These are phyloP conservation scores for Blechomonas ayalai DNA, from an alignment of 208 protist species.

Conservation along the genomic window DNA sequence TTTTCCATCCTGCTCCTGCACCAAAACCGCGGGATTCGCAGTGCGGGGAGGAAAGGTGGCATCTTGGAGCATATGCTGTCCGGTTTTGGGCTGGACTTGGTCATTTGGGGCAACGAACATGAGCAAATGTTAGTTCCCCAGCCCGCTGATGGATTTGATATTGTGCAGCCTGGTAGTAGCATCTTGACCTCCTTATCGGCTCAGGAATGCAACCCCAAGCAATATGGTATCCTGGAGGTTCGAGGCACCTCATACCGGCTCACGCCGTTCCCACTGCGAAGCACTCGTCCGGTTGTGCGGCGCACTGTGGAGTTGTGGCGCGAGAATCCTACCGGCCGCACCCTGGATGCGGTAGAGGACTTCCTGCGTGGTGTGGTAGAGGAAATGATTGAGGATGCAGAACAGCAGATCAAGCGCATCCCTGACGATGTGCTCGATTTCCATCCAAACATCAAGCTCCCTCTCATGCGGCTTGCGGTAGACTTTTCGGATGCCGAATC, in stretches of 20 bases:
- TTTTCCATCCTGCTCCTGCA: conserved; percentile 98
- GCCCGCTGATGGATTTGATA: conserved; percentile 73
- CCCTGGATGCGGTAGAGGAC: conserved; percentile 78
- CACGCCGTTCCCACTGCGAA: conserved; percentile 82
- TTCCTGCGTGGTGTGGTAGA: conserved; percentile 65
- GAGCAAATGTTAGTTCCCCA: conserved; percentile 94
- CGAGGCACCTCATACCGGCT: conserved; percentile 77
- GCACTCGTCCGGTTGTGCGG: conserved; percentile 91
- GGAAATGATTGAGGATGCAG: conserved; percentile 75
- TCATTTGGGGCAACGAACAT: conserved; percentile 99
- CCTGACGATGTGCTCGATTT: conserved; percentile 71
- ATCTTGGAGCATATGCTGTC: conserved; percentile 92
- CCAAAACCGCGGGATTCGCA: conserved; percentile 94
- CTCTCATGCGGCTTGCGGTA: conserved; percentile 76
- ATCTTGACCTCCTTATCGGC: conserved; percentile 92
- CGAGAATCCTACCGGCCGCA: conserved; percentile 45
- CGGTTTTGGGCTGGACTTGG: conserved; percentile 92
- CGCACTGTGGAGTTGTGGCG: conserved; percentile 72
- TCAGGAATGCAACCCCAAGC: conserved; percentile 94
- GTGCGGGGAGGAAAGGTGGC: conserved; percentile 68
- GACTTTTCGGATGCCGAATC: conserved; percentile 71
- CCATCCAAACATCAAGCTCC: conserved; percentile 77
- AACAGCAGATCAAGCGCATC: conserved; percentile 54
- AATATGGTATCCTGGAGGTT: conserved; percentile 87
- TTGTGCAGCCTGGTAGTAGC: conserved; percentile 96